Conservation (phyloP, 352 stramenopile genomes). For the Elongisporangium prolatum region DNA sequence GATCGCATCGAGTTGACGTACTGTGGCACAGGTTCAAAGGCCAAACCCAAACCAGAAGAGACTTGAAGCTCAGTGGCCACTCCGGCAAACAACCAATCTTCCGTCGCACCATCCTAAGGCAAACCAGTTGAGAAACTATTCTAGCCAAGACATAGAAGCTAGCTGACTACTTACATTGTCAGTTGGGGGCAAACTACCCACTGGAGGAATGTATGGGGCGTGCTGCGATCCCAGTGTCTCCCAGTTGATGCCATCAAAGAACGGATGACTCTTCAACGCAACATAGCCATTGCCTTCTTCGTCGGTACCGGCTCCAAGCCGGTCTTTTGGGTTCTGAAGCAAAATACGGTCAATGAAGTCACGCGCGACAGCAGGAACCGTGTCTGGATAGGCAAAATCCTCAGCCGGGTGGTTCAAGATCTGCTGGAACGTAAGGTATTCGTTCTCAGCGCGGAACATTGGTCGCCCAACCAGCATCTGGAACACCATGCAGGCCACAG, state of each 20-base stretch:
- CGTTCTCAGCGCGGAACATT: slow-evolving; percentile 87
- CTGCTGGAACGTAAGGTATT: slow-evolving; percentile 90
- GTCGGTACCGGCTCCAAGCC: slow-evolving; percentile 64
- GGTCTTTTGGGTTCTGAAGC: slow-evolving; percentile 61
- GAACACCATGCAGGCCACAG: slow-evolving; percentile 89
- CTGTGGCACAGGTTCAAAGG: slow-evolving; percentile 58
- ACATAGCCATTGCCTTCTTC: slow-evolving; percentile 75
- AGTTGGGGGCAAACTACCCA: slow-evolving; percentile 52
- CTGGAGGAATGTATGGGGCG: slow-evolving; percentile 58
- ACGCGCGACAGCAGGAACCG: slow-evolving; percentile 50
- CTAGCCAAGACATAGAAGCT: slow-evolving; percentile 1
- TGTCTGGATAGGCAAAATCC: slow-evolving; percentile 65
- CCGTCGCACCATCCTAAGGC: slow-evolving; percentile 73
- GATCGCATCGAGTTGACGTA: slow-evolving; percentile 22
- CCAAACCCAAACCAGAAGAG: slow-evolving; percentile 75
- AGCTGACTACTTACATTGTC: slow-evolving; percentile 47
- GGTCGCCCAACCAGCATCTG: slow-evolving; percentile 83
- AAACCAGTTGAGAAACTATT: slow-evolving; percentile 3
- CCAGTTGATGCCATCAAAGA: slow-evolving; percentile 85
- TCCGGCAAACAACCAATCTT: slow-evolving; percentile 86
- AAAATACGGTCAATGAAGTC: slow-evolving; percentile 81
- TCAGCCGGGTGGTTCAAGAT: slow-evolving; percentile 83
- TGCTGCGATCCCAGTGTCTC: slow-evolving; percentile 36
- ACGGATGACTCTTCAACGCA: slow-evolving; percentile 68
- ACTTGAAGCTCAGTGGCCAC: slow-evolving; percentile 85